These are phyloP conservation scores for Pulveroboletus sp. DNA, from an alignment of 768 basidiomycete genomes.

Conservation along the genomic window DNA sequence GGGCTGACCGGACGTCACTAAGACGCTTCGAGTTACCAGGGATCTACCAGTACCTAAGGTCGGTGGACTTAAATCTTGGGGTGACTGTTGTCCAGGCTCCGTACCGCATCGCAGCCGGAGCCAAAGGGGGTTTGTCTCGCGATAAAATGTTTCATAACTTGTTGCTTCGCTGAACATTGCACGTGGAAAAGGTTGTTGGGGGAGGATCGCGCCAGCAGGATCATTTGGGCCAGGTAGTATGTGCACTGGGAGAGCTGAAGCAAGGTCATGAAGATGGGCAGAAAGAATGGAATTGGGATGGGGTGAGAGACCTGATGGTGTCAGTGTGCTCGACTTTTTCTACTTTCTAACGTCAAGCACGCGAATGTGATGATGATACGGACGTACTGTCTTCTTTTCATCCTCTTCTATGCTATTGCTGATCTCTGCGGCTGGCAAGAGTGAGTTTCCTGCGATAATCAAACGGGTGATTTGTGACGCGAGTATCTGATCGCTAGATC, in stretches of 20 bases:
- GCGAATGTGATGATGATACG: not conserved
- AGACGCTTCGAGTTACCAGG: constrained; percentile 50
- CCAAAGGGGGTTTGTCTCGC: constrained; percentile 90
- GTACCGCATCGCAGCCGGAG: constrained; percentile 56
- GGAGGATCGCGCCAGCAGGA: constrained; percentile 85
- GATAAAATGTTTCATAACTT: constrained; percentile 59
- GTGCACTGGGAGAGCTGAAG: constrained; percentile 77
- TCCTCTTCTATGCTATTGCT: constrained; percentile 37
- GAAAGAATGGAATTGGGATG: constrained; percentile 74
- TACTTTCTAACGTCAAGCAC: constrained; percentile 29
- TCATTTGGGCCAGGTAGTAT: constrained; percentile 86
- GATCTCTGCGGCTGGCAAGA: constrained; percentile 47
- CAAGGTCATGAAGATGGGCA: constrained; percentile 69
- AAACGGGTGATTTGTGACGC: constrained; percentile 78
- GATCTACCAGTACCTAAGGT: constrained; percentile 10
- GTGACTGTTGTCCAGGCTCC: constrained; percentile 24
- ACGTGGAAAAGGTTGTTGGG: constrained; percentile 90
- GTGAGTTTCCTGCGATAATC: constrained; percentile 87
- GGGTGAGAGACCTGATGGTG: constrained; percentile 55
- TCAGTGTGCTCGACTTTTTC: constrained; percentile 65
- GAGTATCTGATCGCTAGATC: constrained; percentile 56
- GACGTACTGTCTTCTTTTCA: constrained; percentile 58
- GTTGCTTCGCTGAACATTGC: constrained; percentile 79
- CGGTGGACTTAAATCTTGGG: not conserved
- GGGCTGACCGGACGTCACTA: constrained; percentile 91